phyloP scores from a whole-genome alignment of 768 basidiomycete genomes.

The Infundibulicybe gibba region DNA sequence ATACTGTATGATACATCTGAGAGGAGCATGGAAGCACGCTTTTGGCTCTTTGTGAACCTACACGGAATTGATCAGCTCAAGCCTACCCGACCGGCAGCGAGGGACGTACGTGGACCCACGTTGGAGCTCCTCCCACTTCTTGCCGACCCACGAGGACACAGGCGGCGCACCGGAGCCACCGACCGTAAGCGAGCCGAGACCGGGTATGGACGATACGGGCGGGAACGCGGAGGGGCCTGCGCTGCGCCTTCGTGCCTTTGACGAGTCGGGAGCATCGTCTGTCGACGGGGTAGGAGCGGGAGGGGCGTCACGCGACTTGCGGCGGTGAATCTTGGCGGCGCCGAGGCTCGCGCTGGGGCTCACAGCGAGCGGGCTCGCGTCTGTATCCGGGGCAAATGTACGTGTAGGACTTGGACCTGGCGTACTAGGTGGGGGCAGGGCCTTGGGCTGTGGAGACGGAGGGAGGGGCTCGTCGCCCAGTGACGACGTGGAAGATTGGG shows the following conservation, averaged over 20 bases:
- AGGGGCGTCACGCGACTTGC: conserved; percentile 16
- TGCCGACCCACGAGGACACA: conserved; percentile 51
- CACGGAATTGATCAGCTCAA: background rate
- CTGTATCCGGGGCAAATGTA: conserved; percentile 1
- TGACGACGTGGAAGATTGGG: conserved; percentile 45
- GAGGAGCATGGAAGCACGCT: conserved; percentile 63
- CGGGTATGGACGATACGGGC: conserved; percentile 35
- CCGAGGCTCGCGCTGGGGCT: conserved; percentile 1
- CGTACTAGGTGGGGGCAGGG: background rate
- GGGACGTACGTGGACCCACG: conserved; percentile 48
- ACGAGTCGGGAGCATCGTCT: conserved; percentile 1
- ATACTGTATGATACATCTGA: conserved; percentile 62
- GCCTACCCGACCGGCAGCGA: no score
- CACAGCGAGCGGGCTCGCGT: background rate
- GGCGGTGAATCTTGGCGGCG: conserved; percentile 13
- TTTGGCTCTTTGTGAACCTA: conserved; percentile 66
- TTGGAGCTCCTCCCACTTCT: conserved; percentile 57
- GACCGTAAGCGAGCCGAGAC: conserved; percentile 27
- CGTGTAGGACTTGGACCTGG: conserved; percentile 2
- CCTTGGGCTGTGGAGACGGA: conserved; percentile 3
- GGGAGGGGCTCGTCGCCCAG: conserved; percentile 27
- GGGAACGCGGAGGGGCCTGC: conserved; percentile 18
- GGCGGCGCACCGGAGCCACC: conserved; percentile 12
- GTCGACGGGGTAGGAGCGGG: conserved; percentile 5
- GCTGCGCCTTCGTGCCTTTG: conserved; percentile 8